Percentiles rank a stretch among this genome's conserved stretches.
Evolutionary conservation across 768 basidiomycete species (phyloP).

Genomic region (Mrakia blollopis): DNA sequence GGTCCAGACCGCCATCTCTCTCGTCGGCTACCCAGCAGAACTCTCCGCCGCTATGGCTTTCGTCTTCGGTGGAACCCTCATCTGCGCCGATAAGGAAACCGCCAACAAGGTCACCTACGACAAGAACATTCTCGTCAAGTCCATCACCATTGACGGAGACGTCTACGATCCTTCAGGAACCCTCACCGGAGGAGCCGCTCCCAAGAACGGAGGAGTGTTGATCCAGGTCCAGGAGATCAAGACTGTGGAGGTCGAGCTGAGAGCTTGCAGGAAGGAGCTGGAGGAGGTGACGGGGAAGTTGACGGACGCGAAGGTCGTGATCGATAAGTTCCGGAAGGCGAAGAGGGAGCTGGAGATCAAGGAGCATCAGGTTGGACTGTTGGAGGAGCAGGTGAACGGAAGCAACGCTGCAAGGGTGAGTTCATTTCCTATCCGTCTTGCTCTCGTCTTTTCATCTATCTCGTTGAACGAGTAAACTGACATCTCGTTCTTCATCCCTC

Average conservation of each 20-base stretch:
- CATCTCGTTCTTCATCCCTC: background rate
- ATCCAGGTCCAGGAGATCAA: slow-evolving; percentile 78
- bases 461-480: background rate
- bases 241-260: slow-evolving; percentile 59
- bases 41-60: slow-evolving; percentile 84
- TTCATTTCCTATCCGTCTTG: slow-evolving; percentile 22
- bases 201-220: slow-evolving; percentile 62
- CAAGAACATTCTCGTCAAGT: slow-evolving; percentile 62
- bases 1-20: slow-evolving; percentile 78
- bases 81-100: slow-evolving; percentile 80
- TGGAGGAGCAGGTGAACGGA: slow-evolving; percentile 77
- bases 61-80: slow-evolving; percentile 87
- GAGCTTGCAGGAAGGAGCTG: slow-evolving; percentile 52
- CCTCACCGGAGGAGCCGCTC: slow-evolving; percentile 83
- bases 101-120: slow-evolving; percentile 86
- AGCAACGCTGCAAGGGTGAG: slow-evolving; percentile 84
- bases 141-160: slow-evolving; percentile 90
- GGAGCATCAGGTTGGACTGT: slow-evolving; percentile 72
- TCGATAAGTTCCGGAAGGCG: slow-evolving; percentile 48
- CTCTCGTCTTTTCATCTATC: background rate
- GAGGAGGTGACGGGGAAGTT: slow-evolving; percentile 57
- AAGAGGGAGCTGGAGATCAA: slow-evolving; percentile 77
- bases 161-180: slow-evolving; percentile 95
- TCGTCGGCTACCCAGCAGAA: slow-evolving; percentile 74
- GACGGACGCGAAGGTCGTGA: slow-evolving; percentile 46